Evolutionary conservation across 139 green algal genomes (phyloP), one percentile per base, ranked within the genome.

Genomic region (Axilococcus clingmanii): DNA sequence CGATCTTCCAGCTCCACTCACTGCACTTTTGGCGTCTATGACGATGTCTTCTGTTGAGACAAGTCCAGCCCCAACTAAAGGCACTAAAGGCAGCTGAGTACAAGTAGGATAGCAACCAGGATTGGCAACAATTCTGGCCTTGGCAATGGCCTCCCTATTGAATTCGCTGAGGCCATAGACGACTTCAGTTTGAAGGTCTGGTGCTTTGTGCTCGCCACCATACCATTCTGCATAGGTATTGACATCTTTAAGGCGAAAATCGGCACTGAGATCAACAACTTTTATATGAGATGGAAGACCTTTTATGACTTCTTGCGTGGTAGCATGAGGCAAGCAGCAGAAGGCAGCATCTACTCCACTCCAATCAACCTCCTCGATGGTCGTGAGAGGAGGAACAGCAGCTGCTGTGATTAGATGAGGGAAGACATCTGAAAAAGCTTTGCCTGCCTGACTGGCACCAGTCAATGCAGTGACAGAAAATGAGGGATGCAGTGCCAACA

Each of bases 141-240:
- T 48, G 53, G 47, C 57, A 14, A 83, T 48, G 9, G 78, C 52
- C 3, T 90, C 78, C 17, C 89, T 62, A 64, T 88, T 69, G 9
- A 96, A 40, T 74, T 97, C 91, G 7, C 91, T 98, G 24, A 98
- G 68, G 7, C 91, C 91, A 46, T 98, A 98, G 48, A 95, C 91
- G 5, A 88, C 91, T 61, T 94, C 78, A 59, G 88, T 84, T 71
- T 98, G 91, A 56, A 98, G 75, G 40, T 97, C 83, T 14, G 79
- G 63, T 1, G 91, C 91, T 24, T 72, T 70, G 61, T 98, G 91
- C 61, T 83, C 78, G 20, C 75, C 76, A 22, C 86, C 85, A 52
- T 98, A 98, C 91, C 91, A 98, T 69, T 97, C 72, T 22, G 78
- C 84, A 44, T 98, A 98, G 2, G 61, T 57, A 28, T 75, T 64